Evolutionary conservation across 106 monocot genomes (phyloP).

Genomic region (Triglochin maritima): DNA sequence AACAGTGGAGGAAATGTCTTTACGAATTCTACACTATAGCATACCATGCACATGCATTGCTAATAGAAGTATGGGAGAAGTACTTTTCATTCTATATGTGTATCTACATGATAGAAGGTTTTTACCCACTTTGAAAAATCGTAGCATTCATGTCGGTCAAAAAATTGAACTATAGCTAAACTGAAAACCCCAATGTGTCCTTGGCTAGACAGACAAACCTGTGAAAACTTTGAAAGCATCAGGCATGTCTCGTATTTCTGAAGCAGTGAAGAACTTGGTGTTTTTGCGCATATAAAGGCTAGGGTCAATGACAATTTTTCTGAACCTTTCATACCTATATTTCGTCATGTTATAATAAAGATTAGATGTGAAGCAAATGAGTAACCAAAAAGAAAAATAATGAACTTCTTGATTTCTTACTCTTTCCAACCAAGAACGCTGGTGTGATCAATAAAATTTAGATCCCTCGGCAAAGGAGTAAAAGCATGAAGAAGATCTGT

Average conservation of each 20-base stretch:
- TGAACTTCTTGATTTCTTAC: conserved; percentile 12
- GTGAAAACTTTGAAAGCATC: conserved; percentile 70
- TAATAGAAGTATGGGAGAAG: no score
- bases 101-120: no score
- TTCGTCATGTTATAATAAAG: not conserved
- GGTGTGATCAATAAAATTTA: conserved; percentile 70
- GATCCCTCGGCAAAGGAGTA: conserved; percentile 43
- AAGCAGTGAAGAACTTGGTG: conserved; percentile 20
- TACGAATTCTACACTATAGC: no score
- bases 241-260: conserved; percentile 31
- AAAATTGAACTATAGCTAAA: no score
- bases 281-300: conserved; percentile 42
- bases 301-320: conserved; percentile 49
- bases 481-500: conserved; percentile 79
- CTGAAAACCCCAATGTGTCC: no score
- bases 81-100: no score
- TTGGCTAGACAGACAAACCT: conserved; percentile 23
- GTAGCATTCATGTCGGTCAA: no score
- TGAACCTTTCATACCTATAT: conserved; percentile 39
- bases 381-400: not conserved
- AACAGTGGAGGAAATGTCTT: no score
- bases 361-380: not conserved
- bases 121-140: no score
- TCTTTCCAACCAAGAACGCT: conserved; percentile 62
- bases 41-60: no score